These are phyloP conservation scores for Cyclotella kingstonii DNA, from an alignment of 108 stramenopile genomes.

Conservation along the genomic window DNA sequence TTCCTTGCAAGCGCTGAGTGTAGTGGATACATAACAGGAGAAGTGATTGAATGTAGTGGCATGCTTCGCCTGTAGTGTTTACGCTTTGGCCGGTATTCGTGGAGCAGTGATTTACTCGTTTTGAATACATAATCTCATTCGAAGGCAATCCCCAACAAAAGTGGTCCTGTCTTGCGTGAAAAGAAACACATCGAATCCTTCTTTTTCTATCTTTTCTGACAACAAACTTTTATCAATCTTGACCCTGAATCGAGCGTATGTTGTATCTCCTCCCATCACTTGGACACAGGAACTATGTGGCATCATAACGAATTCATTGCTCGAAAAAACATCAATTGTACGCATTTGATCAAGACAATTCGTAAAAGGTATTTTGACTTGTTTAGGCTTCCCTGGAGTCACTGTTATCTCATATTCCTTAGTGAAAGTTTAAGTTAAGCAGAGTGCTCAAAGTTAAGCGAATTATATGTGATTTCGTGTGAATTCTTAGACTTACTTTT, in stretches of 20 bases:
- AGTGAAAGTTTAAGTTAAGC: not conserved
- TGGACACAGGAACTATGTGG: not conserved
- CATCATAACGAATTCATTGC: not conserved
- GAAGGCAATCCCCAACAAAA: not conserved
- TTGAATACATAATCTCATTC: not conserved
- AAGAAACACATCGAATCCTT: not conserved
- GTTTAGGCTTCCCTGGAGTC: not conserved
- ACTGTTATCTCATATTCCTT: not conserved
- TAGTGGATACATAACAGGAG: slow-evolving; percentile 75
- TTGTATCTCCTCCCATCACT: slow-evolving; percentile 6
- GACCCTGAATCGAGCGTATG: not conserved
- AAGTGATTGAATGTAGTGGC: slow-evolving; percentile 62
- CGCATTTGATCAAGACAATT: slow-evolving; percentile 2
- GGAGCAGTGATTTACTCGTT: not conserved
- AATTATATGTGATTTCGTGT: too few relatives aligned
- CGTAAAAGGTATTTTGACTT: slow-evolving; percentile 6
- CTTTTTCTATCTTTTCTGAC: not conserved
- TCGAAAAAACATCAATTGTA: not conserved
- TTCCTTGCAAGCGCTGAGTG: slow-evolving; percentile 62
- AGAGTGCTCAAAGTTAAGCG: too few relatives aligned
- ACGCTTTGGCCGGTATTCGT: too few relatives aligned
- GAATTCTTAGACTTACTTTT: not conserved
- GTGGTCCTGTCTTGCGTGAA: slow-evolving; percentile 1
- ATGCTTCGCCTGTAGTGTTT: slow-evolving; percentile 60
- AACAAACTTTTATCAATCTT: not conserved